Evolutionary conservation across 2,329 filamentous ascomycete species (phyloP).

Genomic region (Nannizziopsis arthrosporioides): DNA sequence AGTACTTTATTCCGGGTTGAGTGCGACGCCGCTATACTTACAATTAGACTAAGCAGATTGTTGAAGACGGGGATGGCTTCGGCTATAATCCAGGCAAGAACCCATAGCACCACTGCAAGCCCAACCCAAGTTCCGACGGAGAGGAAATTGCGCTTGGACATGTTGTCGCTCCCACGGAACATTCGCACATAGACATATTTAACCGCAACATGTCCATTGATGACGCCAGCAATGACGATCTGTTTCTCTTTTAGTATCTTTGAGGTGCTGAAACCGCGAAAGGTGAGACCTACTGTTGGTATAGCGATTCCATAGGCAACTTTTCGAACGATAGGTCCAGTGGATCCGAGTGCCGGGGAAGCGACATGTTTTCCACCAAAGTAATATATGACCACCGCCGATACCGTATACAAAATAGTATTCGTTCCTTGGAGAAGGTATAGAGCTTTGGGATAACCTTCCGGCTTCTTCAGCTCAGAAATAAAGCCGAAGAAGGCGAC

Average conservation of each 20-base stretch:
- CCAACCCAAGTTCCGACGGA: constrained; percentile 48
- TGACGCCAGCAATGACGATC: constrained; percentile 59
- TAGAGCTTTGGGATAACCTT: constrained; percentile 52
- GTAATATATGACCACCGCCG: constrained; percentile 56
- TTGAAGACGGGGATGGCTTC: constrained; percentile 60
- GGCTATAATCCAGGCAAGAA: constrained; percentile 55
- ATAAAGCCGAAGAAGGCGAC: constrained; percentile 59
- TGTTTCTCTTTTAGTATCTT: constrained; percentile 9
- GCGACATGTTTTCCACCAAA: constrained; percentile 51
- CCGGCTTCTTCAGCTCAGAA: constrained; percentile 50
- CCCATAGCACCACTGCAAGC: constrained; percentile 46
- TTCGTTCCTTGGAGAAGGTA: constrained; percentile 49
- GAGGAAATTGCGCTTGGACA: constrained; percentile 40
- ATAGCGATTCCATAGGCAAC: constrained; percentile 57
- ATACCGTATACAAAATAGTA: constrained; percentile 52
- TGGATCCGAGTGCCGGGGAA: constrained; percentile 56
- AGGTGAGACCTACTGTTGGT: constrained; percentile 40
- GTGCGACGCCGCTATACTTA: constrained; percentile 15
- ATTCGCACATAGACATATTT: constrained; percentile 56
- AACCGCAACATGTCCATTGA: constrained; percentile 55
- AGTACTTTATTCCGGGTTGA: constrained; percentile 14
- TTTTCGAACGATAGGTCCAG: constrained; percentile 46
- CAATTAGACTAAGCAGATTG: constrained; percentile 52
- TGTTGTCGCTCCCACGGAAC: constrained; percentile 48
- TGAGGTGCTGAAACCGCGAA: too few relatives aligned